Conservation (phyloP, 2,329 filamentous ascomycete genomes). For the Claviceps humidiphila region DNA sequence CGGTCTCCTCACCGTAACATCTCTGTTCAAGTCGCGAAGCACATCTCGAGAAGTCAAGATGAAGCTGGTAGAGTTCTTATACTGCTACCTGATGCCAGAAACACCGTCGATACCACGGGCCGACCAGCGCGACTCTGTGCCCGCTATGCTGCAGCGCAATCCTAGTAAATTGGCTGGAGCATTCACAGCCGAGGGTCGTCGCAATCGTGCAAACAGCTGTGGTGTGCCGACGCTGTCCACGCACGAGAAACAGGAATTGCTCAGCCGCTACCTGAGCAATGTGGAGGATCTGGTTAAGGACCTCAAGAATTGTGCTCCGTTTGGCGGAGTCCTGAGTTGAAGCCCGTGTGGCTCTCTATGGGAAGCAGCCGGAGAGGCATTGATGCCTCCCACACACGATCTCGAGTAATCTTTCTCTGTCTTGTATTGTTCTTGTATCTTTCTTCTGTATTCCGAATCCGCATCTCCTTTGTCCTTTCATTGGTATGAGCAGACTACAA, state of each 20-base stretch:
- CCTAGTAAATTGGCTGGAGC: constrained; percentile 54
- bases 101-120: constrained; percentile 44
- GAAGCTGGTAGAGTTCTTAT: constrained; percentile 92
- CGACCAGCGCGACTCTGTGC: constrained; percentile 29
- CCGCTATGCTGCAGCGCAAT: constrained; percentile 48
- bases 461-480: not conserved
- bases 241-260: constrained; percentile 67
- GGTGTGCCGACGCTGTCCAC: constrained; percentile 45
- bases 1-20: constrained; percentile 81
- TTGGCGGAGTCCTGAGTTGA: constrained; percentile 41
- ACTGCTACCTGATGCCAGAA: constrained; percentile 98
- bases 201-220: constrained; percentile 22
- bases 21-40: constrained; percentile 77
- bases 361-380: too few relatives aligned
- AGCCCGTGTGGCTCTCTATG: too few relatives aligned
- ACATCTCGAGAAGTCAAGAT: constrained; percentile 84
- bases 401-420: not conserved
- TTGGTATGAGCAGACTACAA: not conserved
- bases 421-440: not conserved
- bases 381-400: too few relatives aligned
- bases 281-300: constrained; percentile 79
- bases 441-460: not conserved
- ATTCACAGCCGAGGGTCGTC: constrained; percentile 27
- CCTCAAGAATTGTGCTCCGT: constrained; percentile 64
- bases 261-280: constrained; percentile 66